phyloP scores from a whole-genome alignment of 352 stramenopile genomes.

The Globisporangium barbulae region DNA sequence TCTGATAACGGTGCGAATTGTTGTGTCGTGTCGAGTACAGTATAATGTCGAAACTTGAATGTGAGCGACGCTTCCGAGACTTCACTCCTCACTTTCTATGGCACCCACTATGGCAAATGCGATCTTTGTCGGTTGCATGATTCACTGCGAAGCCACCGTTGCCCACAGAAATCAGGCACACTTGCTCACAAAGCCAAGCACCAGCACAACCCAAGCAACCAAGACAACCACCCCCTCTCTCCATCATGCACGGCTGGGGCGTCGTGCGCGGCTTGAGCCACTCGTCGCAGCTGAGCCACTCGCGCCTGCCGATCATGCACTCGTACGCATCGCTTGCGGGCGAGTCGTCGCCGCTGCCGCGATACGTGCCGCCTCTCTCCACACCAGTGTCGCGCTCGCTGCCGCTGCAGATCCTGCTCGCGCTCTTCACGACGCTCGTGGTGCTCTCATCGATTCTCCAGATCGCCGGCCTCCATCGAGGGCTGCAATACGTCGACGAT shows the following conservation, averaged over 20 bases:
- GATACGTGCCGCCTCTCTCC: slow-evolving; percentile 18
- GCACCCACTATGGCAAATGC: not conserved
- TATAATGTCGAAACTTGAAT: not conserved
- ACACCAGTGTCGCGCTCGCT: slow-evolving; percentile 29
- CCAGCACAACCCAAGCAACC: not conserved
- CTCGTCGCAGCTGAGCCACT: slow-evolving; percentile 14
- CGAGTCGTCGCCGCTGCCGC: slow-evolving; percentile 17
- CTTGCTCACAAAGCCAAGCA: not conserved
- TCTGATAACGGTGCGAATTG: not conserved
- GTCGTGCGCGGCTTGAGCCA: slow-evolving; percentile 16
- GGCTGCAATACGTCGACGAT: slow-evolving; percentile 13
- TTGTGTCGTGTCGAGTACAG: not conserved
- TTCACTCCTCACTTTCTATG: not conserved
- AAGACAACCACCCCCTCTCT: not conserved
- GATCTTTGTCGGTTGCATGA: not conserved
- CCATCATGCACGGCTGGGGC: slow-evolving; percentile 18
- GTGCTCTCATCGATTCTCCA: slow-evolving; percentile 24
- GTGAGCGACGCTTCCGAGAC: not conserved
- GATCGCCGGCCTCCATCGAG: slow-evolving; percentile 21
- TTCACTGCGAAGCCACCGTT: not conserved
- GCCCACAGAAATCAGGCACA: not conserved
- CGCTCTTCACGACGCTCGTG: slow-evolving; percentile 30
- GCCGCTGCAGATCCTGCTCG: slow-evolving; percentile 30
- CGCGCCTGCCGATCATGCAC: slow-evolving; percentile 20
- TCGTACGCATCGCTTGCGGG: slow-evolving; percentile 15